Evolutionary conservation across 169 alveolate species (phyloP), one percentile per base, ranked within the genome.

Genomic region (Blepharisma undulans): DNA sequence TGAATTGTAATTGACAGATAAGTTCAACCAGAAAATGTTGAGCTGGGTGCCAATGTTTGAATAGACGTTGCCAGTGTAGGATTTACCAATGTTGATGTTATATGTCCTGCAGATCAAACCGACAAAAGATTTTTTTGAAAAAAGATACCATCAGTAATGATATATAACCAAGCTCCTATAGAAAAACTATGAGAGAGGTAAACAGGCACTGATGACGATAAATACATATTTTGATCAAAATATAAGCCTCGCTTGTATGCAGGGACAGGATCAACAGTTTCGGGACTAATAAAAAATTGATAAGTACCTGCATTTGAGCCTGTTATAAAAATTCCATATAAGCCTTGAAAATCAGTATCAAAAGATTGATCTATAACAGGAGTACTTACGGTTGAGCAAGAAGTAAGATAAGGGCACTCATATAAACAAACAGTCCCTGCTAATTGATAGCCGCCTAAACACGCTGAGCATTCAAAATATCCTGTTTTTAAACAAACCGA

Each of bases 201-300:
- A 0, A 72, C 10, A 18, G 80, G 80, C 16, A 72, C 29, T 25
- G 36, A 25, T 25, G 80, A 72, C 16, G 7, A 25, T 72, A 72
- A 29, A 1, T 12, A 0, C 29, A 29, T 25, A 72, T 8, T 72
- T 18, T 78, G 78, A 82, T 82, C 48, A 59, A 82, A 82, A 60
- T 82, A 82, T 22, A 48, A 25, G 33, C 89, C 89, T 36, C 89
- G 7, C 2, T 82, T 60, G 18, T 82, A 48, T 21, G 29, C 29
- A 12, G 89, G 78, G 10, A 82, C 36, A 21, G 89, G 89, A n/a
- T 82, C 89, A 36, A 25, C 80, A 8, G 36, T 72, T 29, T 72
- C 36, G 6, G 80, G 36, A 18, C 14, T 72, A 22, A 16, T 22
- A 29, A 72, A 72, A 72, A 72, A 29, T 25, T 72, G 33, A 72